These are phyloP conservation scores for Podospora appendiculata DNA, from an alignment of 495 filamentous ascomycete genomes.

Conservation along the genomic window DNA sequence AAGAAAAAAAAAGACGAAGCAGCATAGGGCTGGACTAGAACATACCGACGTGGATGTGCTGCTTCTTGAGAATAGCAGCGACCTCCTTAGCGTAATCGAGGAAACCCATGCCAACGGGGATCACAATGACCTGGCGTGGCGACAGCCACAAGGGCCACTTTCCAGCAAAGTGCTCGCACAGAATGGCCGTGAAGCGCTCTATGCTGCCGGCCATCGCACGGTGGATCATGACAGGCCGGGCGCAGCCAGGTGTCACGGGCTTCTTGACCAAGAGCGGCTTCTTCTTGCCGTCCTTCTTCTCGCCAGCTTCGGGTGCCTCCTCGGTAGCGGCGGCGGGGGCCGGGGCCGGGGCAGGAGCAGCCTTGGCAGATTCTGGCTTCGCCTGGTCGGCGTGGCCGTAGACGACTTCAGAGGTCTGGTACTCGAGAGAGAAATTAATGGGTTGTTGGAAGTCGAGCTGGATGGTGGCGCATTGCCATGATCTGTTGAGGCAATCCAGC, in stretches of 20 bases:
- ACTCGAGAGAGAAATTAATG: constrained; percentile 42
- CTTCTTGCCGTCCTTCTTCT: constrained; percentile 27
- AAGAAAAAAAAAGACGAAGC: too few species aligned
- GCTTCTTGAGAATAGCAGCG: constrained; percentile 47
- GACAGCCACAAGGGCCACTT: constrained; percentile 99
- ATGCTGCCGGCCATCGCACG: constrained; percentile 89
- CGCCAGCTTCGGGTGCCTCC: constrained; percentile 8
- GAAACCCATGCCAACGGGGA: constrained; percentile 80
- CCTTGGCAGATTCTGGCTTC: constrained; percentile 15
- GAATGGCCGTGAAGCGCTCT: constrained; percentile 89
- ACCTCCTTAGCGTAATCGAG: constrained; percentile 86
- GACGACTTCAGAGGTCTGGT: constrained; percentile 48
- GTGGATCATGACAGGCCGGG: constrained; percentile 94
- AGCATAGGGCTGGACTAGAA: neutral
- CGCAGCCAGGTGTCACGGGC: constrained; percentile 58
- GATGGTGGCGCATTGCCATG: constrained; percentile 88
- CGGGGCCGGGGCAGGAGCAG: constrained; percentile 20
- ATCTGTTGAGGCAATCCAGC: constrained; percentile 25
- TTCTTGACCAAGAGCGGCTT: constrained; percentile 34
- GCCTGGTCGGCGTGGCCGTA: constrained; percentile 25
- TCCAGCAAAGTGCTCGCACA: constrained; percentile 90
- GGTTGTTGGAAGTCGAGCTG: constrained; percentile 96
- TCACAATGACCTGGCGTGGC: constrained; percentile 83
- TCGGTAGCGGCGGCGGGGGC: neutral
- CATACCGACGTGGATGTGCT: constrained; percentile 44